Evolutionary conservation across 106 monocot genomes (phyloP).

Genomic region (Xerophyta viscosa): DNA sequence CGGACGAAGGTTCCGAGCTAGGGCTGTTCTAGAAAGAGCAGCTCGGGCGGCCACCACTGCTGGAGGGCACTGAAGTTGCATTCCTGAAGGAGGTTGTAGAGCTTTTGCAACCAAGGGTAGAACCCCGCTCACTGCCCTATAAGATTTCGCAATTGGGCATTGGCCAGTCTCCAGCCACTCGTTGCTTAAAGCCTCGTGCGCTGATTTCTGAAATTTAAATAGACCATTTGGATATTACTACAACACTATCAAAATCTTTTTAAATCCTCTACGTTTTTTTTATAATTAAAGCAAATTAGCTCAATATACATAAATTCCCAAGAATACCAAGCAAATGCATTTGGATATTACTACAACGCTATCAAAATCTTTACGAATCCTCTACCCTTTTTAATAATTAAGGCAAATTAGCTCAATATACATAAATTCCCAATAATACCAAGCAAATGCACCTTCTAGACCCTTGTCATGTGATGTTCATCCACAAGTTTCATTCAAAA

Average conservation of each 20-base stretch:
- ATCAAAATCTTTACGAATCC: background rate
- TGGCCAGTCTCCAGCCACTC: constrained; percentile 41
- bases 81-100: constrained; percentile 33
- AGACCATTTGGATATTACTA: background rate
- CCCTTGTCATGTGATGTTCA: no score
- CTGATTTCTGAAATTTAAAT: constrained; percentile 9
- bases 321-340: background rate
- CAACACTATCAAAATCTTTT: background rate
- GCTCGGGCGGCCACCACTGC: constrained; percentile 33
- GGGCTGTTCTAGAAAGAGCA: constrained; percentile 31
- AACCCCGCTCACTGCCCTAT: constrained; percentile 28
- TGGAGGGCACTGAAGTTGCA: constrained; percentile 27
- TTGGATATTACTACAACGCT: no score
- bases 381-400: background rate
- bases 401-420: background rate
- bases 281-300: background rate
- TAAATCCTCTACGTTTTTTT: background rate
- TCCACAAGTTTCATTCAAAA: no score
- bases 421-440: background rate
- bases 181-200: constrained; percentile 25
- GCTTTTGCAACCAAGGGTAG: constrained; percentile 38
- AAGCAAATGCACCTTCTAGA: background rate
- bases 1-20: constrained; percentile 33
- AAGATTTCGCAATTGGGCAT: constrained; percentile 36
- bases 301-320: background rate